These are phyloP conservation scores for Cryptococcus floricola DNA, from an alignment of 1,284 basidiomycete genomes.

Conservation along the genomic window DNA sequence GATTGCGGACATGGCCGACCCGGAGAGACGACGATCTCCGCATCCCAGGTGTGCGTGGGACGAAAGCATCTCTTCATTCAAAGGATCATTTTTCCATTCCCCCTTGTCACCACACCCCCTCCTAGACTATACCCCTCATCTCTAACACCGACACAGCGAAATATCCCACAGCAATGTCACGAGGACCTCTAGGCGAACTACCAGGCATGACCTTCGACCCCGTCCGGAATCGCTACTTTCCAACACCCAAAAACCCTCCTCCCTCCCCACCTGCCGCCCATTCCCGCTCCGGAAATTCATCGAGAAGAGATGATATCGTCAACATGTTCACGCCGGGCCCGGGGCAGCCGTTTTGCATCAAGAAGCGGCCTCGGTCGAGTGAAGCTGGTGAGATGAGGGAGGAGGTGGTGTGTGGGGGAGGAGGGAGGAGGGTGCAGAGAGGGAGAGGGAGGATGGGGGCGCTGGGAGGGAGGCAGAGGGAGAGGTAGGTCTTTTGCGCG, in stretches of 20 bases:
- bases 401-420: not conserved
- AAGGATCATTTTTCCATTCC: too few species aligned
- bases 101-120: too few species aligned
- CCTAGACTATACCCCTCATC: too few species aligned
- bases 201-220: slow-evolving; percentile 42
- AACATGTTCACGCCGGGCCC: not conserved
- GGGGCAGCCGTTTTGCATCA: not conserved
- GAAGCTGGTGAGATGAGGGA: not conserved
- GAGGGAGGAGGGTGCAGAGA: slow-evolving; percentile 1
- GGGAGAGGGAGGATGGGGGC: slow-evolving; percentile 3
- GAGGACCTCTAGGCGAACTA: slow-evolving; percentile 37
- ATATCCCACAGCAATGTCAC: slow-evolving; percentile 5
- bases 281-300: not conserved
- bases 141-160: too few species aligned
- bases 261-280: not conserved
- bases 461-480: not conserved
- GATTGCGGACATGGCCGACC: too few species aligned
- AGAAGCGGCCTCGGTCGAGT: not conserved
- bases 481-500: slow-evolving; percentile 1
- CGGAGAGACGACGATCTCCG: too few species aligned
- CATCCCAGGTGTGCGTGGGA: too few species aligned
- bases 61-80: too few species aligned
- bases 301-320: not conserved
- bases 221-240: slow-evolving; percentile 38
- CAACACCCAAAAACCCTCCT: slow-evolving; percentile 18